Evolutionary conservation across 176 grass and related monocot species (phyloP).

Genomic region (Thalia dealbata): DNA sequence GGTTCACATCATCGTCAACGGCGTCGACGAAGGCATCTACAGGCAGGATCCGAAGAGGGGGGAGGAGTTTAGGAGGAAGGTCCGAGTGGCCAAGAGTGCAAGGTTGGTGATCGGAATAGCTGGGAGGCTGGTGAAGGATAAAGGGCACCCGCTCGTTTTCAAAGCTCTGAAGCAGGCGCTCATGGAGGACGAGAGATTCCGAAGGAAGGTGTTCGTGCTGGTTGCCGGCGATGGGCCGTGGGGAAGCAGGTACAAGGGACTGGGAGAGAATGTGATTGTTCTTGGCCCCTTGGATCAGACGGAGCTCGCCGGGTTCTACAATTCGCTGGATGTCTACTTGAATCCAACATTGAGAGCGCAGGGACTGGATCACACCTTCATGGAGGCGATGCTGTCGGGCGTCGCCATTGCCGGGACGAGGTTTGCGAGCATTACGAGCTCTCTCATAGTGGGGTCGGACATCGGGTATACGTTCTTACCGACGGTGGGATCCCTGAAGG

Average conservation of each 20-base stretch:
- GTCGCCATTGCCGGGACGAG: conserved; percentile 26
- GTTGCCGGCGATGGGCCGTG: conserved; percentile 38
- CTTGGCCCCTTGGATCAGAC: conserved; percentile 28
- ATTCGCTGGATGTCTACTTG: conserved; percentile 33
- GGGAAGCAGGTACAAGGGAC: conserved; percentile 31
- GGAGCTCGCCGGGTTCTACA: conserved; percentile 36
- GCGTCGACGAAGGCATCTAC: conserved; percentile 30
- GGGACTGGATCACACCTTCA: conserved; percentile 42
- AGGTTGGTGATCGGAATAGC: conserved; percentile 33
- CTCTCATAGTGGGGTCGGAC: conserved; percentile 32
- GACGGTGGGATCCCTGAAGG: conserved; percentile 28
- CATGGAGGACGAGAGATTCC: conserved; percentile 21
- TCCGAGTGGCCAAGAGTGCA: conserved; percentile 22
- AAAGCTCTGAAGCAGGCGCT: conserved; percentile 36
- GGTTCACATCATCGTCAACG: conserved; percentile 47
- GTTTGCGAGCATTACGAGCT: conserved; percentile 42
- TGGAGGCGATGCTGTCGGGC: conserved; percentile 46
- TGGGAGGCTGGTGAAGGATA: conserved; percentile 41
- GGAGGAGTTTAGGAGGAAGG: conserved; percentile 25
- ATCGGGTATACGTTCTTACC: conserved; percentile 37
- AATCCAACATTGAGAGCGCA: conserved; percentile 44
- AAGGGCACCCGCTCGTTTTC: conserved; percentile 44
- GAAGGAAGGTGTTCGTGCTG: conserved; percentile 18
- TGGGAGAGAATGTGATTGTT: conserved; percentile 27
- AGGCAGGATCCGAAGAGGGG: conserved; percentile 6